Evolutionary conservation across 345 rosid genomes (phyloP).

Genomic region (Pistacia integerrima): DNA sequence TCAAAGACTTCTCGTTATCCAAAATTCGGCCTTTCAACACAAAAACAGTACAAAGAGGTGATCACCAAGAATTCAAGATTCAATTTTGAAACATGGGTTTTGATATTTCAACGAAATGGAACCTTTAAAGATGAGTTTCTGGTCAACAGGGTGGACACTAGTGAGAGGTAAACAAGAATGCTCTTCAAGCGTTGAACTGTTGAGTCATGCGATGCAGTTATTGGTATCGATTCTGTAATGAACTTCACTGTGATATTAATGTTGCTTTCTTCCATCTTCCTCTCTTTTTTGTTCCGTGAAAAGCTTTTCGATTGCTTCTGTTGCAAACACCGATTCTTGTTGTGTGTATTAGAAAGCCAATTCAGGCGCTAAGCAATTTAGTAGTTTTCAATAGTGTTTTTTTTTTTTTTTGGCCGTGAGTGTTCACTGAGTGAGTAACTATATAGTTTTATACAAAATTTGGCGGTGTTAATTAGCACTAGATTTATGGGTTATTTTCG

Average conservation of each 20-base stretch:
- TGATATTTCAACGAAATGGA: background rate
- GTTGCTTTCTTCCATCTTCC: slow-evolving; percentile 4
- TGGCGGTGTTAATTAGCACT: too few relatives aligned
- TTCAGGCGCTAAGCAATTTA: too few relatives aligned
- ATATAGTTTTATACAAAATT: too few relatives aligned
- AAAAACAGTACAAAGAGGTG: background rate
- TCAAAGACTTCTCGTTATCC: slow-evolving; percentile 63
- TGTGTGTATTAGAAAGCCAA: too few relatives aligned
- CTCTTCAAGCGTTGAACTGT: slow-evolving; percentile 63
- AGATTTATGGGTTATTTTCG: too few relatives aligned
- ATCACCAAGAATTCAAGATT: background rate
- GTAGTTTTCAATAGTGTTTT: too few relatives aligned
- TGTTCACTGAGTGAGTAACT: too few relatives aligned
- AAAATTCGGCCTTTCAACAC: slow-evolving; percentile 62
- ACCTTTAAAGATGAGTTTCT: slow-evolving; percentile 92
- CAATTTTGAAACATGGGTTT: background rate
- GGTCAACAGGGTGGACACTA: slow-evolving; percentile 89
- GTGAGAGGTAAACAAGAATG: slow-evolving; percentile 80
- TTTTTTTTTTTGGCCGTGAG: too few relatives aligned
- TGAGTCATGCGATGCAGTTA: slow-evolving; percentile 49
- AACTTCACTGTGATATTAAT: slow-evolving; percentile 65
- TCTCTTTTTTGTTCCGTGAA: too few relatives aligned
- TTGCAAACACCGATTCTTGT: too few relatives aligned
- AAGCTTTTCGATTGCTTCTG: too few relatives aligned
- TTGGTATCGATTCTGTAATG: slow-evolving; percentile 62